These are phyloP conservation scores for Carex myosuroides DNA, from an alignment of 176 grass and related monocot species.

Conservation along the genomic window DNA sequence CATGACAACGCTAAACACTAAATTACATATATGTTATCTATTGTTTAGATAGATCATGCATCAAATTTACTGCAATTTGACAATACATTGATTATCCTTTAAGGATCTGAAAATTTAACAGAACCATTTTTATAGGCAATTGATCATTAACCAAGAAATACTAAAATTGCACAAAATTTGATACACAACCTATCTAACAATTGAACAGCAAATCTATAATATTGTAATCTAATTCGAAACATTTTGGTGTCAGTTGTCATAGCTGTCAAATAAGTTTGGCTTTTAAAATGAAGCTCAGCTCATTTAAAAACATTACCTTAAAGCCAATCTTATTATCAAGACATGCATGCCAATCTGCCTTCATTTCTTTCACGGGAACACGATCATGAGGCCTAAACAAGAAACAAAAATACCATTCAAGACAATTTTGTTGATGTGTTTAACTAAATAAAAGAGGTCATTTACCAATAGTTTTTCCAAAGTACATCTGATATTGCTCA, in stretches of 20 bases:
- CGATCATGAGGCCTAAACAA: conserved; percentile 87
- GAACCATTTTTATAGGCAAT: not conserved
- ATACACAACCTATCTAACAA: not conserved
- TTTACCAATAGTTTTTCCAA: not conserved
- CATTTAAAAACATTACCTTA: conserved; percentile 35
- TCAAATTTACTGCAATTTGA: not conserved
- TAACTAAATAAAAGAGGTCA: not conserved
- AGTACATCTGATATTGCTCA: not conserved
- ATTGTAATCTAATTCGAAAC: not conserved
- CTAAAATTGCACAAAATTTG: not conserved
- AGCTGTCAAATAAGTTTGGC: not conserved
- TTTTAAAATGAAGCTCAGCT: not conserved
- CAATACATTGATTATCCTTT: not conserved
- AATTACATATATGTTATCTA: too few species aligned
- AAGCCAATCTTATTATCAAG: conserved; percentile 73
- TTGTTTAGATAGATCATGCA: not conserved
- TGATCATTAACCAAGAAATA: not conserved
- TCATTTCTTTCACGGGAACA: conserved; percentile 88
- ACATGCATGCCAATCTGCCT: conserved; percentile 79
- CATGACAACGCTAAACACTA: not conserved
- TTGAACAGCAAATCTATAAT: not conserved
- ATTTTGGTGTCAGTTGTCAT: not conserved
- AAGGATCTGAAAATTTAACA: not conserved
- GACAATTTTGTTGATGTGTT: not conserved
- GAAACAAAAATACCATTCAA: conserved; percentile 4